These are phyloP conservation scores for Prinsepia uniflora DNA, from an alignment of 306 rosid species.

Conservation along the genomic window DNA sequence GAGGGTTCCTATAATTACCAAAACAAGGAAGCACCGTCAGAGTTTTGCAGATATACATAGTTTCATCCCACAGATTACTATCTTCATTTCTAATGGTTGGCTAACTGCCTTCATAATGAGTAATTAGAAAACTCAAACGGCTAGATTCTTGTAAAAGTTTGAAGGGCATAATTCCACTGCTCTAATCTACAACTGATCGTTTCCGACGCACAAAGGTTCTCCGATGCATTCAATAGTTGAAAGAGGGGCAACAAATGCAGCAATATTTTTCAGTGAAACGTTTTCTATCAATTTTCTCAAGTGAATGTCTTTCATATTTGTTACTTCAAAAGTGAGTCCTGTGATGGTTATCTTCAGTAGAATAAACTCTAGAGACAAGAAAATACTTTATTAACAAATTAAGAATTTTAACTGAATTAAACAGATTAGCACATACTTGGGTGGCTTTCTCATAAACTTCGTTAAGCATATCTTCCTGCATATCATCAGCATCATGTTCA, in stretches of 20 bases:
- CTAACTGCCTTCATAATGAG: too few relatives aligned
- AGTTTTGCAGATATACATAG: conserved; percentile 3
- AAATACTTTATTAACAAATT: neutral
- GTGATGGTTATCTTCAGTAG: neutral
- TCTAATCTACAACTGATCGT: too few relatives aligned
- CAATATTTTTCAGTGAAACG: neutral
- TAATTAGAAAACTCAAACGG: too few relatives aligned
- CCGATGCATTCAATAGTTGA: too few relatives aligned
- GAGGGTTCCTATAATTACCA: conserved; percentile 46
- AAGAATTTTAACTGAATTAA: conserved; percentile 2
- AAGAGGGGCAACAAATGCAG: neutral
- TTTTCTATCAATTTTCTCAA: neutral
- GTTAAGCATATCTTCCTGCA: conserved; percentile 53
- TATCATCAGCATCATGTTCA: conserved; percentile 41
- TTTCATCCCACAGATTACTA: too few relatives aligned
- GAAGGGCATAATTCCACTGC: too few relatives aligned
- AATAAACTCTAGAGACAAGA: neutral
- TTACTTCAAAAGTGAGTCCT: neutral
- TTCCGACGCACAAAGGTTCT: too few relatives aligned
- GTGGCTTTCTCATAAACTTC: conserved; percentile 51
- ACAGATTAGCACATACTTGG: conserved; percentile 50
- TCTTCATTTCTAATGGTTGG: too few relatives aligned
- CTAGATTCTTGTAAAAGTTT: too few relatives aligned
- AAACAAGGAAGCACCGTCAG: conserved; percentile 9
- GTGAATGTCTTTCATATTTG: neutral